Evolutionary conservation across 169 alveolate genomes (phyloP), one percentile per base, ranked within the genome.

Genomic region (Plasmodium ovale): DNA sequence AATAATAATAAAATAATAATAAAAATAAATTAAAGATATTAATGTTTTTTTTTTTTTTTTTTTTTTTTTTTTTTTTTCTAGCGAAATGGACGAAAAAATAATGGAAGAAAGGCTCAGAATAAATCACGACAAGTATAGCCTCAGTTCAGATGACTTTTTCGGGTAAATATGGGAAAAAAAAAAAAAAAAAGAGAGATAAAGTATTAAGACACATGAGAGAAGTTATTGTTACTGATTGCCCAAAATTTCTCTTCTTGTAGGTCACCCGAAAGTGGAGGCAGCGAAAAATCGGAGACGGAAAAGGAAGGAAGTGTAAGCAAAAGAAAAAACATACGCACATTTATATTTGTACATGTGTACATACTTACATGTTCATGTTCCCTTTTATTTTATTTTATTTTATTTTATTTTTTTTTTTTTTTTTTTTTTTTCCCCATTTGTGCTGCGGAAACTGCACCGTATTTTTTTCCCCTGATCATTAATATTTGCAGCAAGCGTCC

Each of bases 61-160:
- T 59, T 35, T 12, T 44, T 60, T 49, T 49, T 19, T 60, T 67
- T 27, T 65, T 29, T 25, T 9, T 49, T 23, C 16, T 14, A 82
- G 90, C 33, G 23, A 25, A 6, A 25, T 54, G 6, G 73, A 68
- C 12, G 72, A 85, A 60, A 44, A 60, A 39, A 69, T 62, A 29
- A 29, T 85, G 39, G 91, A 60, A 58, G 91, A 85, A 35, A 37
- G 91, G 27, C 91, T 85, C 44, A 71, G 42, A 56, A 23, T 85
- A 49, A 85, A 68, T 71, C 42, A 10, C 23, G 87, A 69, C 23
- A 85, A 85, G 64, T 85, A 85, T 39, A 56, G 42, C 25, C 35
- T 37, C 37, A 47, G 25, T 37, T 42, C 64, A 6, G 6, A 39
- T 31, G 67, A 69, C 65, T 31, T 68, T 21, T 85, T 85, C 68